Evolutionary conservation across 768 basidiomycete genomes (phyloP).

Genomic region (Kwoniella sp.): DNA sequence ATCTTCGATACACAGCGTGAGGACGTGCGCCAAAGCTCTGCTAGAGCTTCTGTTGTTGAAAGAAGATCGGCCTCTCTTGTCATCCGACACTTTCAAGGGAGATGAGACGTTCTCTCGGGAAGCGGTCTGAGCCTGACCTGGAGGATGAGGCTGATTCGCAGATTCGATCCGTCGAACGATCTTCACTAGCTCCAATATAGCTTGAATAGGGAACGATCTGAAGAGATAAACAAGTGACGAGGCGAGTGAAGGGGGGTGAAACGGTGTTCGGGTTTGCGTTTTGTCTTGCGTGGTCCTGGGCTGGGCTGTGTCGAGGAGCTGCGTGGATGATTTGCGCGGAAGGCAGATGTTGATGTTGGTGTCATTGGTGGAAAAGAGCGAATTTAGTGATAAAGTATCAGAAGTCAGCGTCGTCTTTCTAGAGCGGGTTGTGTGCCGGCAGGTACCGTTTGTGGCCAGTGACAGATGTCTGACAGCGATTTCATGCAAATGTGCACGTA

Average conservation of each 20-base stretch:
- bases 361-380: too few relatives aligned
- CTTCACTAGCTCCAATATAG: neutral
- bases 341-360: too few relatives aligned
- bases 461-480: too few relatives aligned
- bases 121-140: too few relatives aligned
- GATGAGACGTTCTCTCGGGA: too few relatives aligned
- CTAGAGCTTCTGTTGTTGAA: neutral
- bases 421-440: too few relatives aligned
- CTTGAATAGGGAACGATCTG: constrained; percentile 8
- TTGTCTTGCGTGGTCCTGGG: neutral
- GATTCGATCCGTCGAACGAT: neutral
- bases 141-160: neutral
- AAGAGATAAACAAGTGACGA: constrained; percentile 18
- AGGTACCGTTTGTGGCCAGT: too few relatives aligned
- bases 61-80: too few relatives aligned
- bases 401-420: too few relatives aligned
- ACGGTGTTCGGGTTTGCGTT: neutral
- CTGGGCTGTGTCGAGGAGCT: constrained; percentile 29
- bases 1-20: constrained; percentile 30
- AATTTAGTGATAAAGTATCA: too few relatives aligned
- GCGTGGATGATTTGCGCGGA: neutral
- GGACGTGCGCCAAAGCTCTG: constrained; percentile 21
- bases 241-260: constrained; percentile 30
- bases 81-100: too few relatives aligned
- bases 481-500: too few relatives aligned